Percentiles rank a stretch among this genome's conserved stretches.
phyloP scores from a whole-genome alignment of 768 basidiomycete genomes.

The Melanogaster broomeanus region DNA sequence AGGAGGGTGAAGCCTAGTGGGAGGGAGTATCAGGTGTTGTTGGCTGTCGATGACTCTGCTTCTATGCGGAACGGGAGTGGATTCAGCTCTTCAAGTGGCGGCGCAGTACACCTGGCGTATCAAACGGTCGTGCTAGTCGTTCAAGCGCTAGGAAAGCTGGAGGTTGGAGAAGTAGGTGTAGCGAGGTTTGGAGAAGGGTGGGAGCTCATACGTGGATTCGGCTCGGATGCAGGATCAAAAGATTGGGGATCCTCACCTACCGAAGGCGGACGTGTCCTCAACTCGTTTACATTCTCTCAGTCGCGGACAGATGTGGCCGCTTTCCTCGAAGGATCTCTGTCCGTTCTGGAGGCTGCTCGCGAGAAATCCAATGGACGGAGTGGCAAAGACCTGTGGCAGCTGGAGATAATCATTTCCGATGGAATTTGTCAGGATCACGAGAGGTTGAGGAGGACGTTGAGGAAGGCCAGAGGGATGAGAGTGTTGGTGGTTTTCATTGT shows the following conservation, averaged over 20 bases:
- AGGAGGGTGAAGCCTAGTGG: conserved; percentile 91
- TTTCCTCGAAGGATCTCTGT: conserved; percentile 78
- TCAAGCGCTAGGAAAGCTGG: conserved; percentile 86
- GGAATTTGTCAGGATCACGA: conserved; percentile 99
- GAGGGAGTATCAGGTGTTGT: conserved; percentile 92
- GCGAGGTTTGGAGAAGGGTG: conserved; percentile 88
- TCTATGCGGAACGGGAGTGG: conserved; percentile 63
- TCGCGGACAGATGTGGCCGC: conserved; percentile 83
- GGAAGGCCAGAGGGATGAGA: conserved; percentile 85
- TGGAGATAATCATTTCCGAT: conserved; percentile 97
- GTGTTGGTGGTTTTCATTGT: conserved; percentile 97
- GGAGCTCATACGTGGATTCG: conserved; percentile 88
- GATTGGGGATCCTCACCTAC: conserved; percentile 30
- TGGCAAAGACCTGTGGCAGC: conserved; percentile 89
- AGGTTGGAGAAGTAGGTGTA: conserved; percentile 93
- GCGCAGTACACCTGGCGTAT: conserved; percentile 81
- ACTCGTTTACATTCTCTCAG: conserved; percentile 88
- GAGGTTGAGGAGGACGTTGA: conserved; percentile 70
- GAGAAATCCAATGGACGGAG: conserved; percentile 61
- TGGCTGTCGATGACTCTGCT: conserved; percentile 93
- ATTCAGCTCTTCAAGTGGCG: conserved; percentile 3
- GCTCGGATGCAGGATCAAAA: conserved; percentile 77
- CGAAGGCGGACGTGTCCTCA: conserved; percentile 53
- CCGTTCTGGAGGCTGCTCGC: conserved; percentile 74
- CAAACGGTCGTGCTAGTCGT: conserved; percentile 91